Conservation (phyloP, 2,329 filamentous ascomycete species). For the Pyrenochaeta sp. region DNA sequence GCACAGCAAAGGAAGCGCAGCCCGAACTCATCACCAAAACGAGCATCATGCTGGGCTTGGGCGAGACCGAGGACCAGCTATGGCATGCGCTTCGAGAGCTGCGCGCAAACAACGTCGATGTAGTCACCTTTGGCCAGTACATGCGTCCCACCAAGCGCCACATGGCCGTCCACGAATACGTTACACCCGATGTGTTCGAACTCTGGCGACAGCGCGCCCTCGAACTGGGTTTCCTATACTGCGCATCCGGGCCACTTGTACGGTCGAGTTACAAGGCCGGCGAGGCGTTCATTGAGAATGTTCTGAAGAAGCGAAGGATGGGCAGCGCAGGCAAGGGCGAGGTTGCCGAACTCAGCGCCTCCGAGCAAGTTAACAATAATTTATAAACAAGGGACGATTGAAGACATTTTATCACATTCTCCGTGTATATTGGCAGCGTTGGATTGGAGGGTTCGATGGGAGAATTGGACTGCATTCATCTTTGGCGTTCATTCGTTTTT, state of each 20-base stretch:
- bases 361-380: constrained; percentile 1
- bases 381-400: neutral
- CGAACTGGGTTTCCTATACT: constrained; percentile 96
- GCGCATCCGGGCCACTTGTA: constrained; percentile 90
- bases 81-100: constrained; percentile 82
- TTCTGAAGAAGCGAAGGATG: constrained; percentile 74
- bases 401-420: neutral
- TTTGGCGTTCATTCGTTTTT: neutral
- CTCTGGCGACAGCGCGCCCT: constrained; percentile 88
- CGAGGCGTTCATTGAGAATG: constrained; percentile 98
- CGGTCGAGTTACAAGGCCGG: constrained; percentile 97
- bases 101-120: constrained; percentile 81
- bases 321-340: constrained; percentile 17
- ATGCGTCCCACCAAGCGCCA: constrained; percentile 99
- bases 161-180: constrained; percentile 95
- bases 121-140: constrained; percentile 99
- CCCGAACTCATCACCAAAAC: constrained; percentile 95
- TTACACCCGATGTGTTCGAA: constrained; percentile 91
- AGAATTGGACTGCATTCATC: neutral
- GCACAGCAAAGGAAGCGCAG: constrained; percentile 79
- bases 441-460: too few relatives aligned
- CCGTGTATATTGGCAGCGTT: neutral
- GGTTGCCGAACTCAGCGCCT: constrained; percentile 16
- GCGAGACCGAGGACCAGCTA: constrained; percentile 88
- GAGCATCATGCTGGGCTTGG: constrained; percentile 93